phyloP scores from a whole-genome alignment of 768 basidiomycete species.

The Tremella yokohamensis region DNA sequence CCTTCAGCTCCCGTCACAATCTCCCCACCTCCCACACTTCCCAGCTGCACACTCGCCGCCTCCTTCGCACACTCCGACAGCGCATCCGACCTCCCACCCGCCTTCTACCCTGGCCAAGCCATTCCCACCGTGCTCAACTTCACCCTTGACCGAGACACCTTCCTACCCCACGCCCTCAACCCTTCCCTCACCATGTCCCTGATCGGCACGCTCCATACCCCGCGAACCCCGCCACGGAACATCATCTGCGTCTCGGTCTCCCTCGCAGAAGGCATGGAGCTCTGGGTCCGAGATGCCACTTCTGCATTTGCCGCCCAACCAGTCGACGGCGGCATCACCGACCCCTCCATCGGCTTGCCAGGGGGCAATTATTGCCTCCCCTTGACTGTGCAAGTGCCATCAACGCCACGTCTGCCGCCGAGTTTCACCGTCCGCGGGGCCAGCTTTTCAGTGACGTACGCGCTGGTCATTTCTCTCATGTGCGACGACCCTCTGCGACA shows the following conservation, averaged over 20 bases:
- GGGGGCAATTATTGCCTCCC: slow-evolving; percentile 44
- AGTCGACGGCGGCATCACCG: slow-evolving; percentile 11
- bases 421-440: slow-evolving; percentile 31
- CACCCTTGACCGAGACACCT: slow-evolving; percentile 31
- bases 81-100: slow-evolving; percentile 34
- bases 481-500: slow-evolving; percentile 33
- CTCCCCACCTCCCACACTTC: slow-evolving; percentile 27
- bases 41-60: slow-evolving; percentile 28
- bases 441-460: slow-evolving; percentile 42
- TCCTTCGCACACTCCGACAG: slow-evolving; percentile 33
- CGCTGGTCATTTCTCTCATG: slow-evolving; percentile 33
- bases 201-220: slow-evolving; percentile 36
- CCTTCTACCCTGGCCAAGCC: slow-evolving; percentile 46
- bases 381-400: slow-evolving; percentile 44
- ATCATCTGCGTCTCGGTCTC: slow-evolving; percentile 48
- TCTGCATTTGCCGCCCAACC: slow-evolving; percentile 20
- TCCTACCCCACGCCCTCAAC: slow-evolving; percentile 38
- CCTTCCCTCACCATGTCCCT: slow-evolving; percentile 43
- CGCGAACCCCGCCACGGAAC: slow-evolving; percentile 24
- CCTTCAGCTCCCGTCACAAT: slow-evolving; percentile 16
- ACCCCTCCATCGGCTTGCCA: slow-evolving; percentile 26
- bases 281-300: slow-evolving; percentile 42
- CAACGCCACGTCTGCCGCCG: slow-evolving; percentile 39
- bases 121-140: slow-evolving; percentile 42
- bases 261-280: slow-evolving; percentile 33